Evolutionary conservation across 257 asterid genomes (phyloP), one percentile per base, ranked within the genome.

Genomic region (Orobanche coerulescens): DNA sequence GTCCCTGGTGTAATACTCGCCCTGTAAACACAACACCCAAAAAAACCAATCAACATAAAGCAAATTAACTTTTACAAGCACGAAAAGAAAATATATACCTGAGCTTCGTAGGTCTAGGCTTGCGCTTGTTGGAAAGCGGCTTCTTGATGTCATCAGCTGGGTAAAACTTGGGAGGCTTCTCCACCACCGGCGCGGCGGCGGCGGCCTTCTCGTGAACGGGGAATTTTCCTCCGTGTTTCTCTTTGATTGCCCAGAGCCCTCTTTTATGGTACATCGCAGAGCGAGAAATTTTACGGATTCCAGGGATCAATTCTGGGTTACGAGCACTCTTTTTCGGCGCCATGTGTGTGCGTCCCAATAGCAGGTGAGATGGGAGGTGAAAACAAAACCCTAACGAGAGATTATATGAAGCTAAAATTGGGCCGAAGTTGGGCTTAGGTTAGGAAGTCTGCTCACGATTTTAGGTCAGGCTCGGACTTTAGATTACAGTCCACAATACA

Each of bases 111-210:
- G 83, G 83, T 68, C 74, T 82, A 15, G 72, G 68, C 74, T 76
- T 79, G 56, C 76, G 79, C 64, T 34, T 74, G 78, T 79, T 82
- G 11, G 78, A 69, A 19, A 82, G 77, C 2, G 88, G 85, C 75
- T 79, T 82, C 66, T 70, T 75, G 14, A 81, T 64, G 22, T 78
- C 85, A 44, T 79, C 88, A 23, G 82, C 82, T 0, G 84, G 88
- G 59, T 81, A 82, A 20, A 82, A 79, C 22, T 82, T 82, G 1
- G 85, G 78, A 1, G 79, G 58, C 52, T 79, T 76, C 65, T 64
- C 78, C 7, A 42, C 54, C 25, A 31, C 68, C 20, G 67, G 58
- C 1, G 65, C 16, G n/a, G 66, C 56, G 36, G 72, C 74, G 42
- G 68, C 61, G 12, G 69, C 39, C 58, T 74, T 74, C 24, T 71